phyloP scores from a whole-genome alignment of 1,139 yeast species.

The Hanseniaspora gamundiae region DNA sequence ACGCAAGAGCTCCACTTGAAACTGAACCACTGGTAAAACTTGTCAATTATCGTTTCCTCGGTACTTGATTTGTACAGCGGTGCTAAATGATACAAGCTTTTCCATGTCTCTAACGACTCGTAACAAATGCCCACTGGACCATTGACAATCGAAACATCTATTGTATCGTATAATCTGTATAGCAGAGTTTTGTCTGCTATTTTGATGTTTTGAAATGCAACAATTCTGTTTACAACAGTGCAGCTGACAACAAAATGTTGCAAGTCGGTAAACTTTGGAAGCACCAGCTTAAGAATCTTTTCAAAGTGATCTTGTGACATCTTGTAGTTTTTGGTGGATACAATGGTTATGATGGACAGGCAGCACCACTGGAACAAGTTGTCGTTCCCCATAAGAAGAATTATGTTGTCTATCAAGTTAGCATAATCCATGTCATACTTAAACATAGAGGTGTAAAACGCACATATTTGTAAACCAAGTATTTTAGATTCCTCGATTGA shows the following conservation, averaged over 20 bases:
- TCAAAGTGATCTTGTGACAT: slow-evolving; percentile 12
- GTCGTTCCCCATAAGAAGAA: slow-evolving; percentile 12
- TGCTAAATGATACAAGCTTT: slow-evolving; percentile 29
- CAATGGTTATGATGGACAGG: slow-evolving; percentile 25
- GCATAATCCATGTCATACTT: slow-evolving; percentile 5
- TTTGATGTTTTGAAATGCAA: slow-evolving; percentile 14
- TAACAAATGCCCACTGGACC: slow-evolving; percentile 42
- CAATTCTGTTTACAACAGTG: slow-evolving; percentile 18
- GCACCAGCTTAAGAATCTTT: slow-evolving; percentile 29
- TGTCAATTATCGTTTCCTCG: slow-evolving; percentile 13
- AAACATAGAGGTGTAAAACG: slow-evolving; percentile 10
- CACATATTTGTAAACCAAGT: slow-evolving; percentile 14
- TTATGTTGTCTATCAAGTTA: slow-evolving; percentile 6
- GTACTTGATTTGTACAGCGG: slow-evolving; percentile 23
- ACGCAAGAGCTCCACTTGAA: background rate
- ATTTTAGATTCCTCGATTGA: slow-evolving; percentile 6
- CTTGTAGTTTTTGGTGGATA: slow-evolving; percentile 18
- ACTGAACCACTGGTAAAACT: background rate
- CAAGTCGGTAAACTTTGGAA: slow-evolving; percentile 34
- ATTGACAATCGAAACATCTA: slow-evolving; percentile 43
- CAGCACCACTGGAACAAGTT: slow-evolving; percentile 30
- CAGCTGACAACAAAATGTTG: slow-evolving; percentile 24
- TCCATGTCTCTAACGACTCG: slow-evolving; percentile 46
- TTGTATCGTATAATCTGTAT: slow-evolving; percentile 35
- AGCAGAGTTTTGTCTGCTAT: slow-evolving; percentile 30